Base-by-base conservation (phyloP, 352 stramenopile species). In the Globisporangium paroecandrum region DNA sequence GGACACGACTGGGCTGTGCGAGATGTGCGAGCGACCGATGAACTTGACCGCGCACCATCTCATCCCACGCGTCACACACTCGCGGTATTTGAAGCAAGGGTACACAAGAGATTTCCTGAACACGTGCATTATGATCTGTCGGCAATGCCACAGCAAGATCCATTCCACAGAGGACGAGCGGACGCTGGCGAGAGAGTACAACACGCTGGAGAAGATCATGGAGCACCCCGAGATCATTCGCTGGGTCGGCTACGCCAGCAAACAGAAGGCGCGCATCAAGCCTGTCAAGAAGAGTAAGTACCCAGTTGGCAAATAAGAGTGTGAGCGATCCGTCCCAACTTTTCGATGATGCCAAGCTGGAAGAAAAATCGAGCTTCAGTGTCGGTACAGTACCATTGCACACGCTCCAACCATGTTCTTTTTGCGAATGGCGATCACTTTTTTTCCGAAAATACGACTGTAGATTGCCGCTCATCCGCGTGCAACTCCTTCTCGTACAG, bases 41-140 rank as follows among this genome's bases (percentile, higher is more conserved):
- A 93, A 91, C 65, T 58, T 98, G 20, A 98, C 93, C 15, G 84
- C 85, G 6, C 95, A 98, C 75, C 95, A 98, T 68, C 75, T 98
- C 8, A 98, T 97, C 61, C 95, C 95, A 5, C 89, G 90, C 47
- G 83, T 82, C n/a, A 89, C 74, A 3, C 89, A 97, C 63, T 69
- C 78, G 25, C 86, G 79, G 65, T 95, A 94, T 69, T 60, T 90
- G 29, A 91, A 93, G 69, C 87, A 88, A 56, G 89, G 88, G 1
- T 95, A 89, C 58, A 85, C 79, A 18, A 73, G 78, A 36, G 83
- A 90, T 67, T 90, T 92, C 34, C 69, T 97, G 22, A 95, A 94
- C 77, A 85, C 73, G 34, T 97, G 89, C 27, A 87, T 95, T 55
- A 74, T 89, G 77, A 97, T 98, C 51, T 98, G 95, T 70, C 86